These are phyloP conservation scores for Ophiostoma angusticollis DNA, from an alignment of 2,329 filamentous ascomycete species.

Conservation along the genomic window DNA sequence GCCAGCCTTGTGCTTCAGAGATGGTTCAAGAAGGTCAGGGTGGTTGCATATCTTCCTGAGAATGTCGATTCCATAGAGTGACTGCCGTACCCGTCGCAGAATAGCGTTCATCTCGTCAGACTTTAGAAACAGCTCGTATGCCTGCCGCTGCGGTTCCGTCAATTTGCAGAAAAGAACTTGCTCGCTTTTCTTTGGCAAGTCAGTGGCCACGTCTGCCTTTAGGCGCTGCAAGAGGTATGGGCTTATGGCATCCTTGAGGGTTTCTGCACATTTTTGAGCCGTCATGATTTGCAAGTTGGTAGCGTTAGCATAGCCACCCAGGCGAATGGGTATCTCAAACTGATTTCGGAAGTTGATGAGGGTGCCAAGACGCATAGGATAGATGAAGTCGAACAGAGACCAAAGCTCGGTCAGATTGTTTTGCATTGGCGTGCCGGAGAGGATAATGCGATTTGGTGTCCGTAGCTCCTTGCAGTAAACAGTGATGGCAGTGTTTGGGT, in stretches of 20 bases:
- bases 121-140: constrained; percentile 67
- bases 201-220: constrained; percentile 86
- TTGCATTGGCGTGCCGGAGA: constrained; percentile 95
- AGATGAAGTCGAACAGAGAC: constrained; percentile 97
- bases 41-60: constrained; percentile 97
- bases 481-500: constrained; percentile 88
- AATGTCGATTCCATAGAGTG: constrained; percentile 80
- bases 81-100: constrained; percentile 58
- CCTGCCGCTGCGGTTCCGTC: constrained; percentile 62
- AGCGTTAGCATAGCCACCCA: constrained; percentile 90
- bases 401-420: constrained; percentile 92
- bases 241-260: constrained; percentile 83
- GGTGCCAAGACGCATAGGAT: constrained; percentile 87
- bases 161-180: constrained; percentile 94
- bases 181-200: constrained; percentile 90
- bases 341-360: constrained; percentile 80
- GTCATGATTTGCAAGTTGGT: constrained; percentile 91
- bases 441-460: constrained; percentile 79
- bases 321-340: constrained; percentile 86
- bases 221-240: constrained; percentile 85
- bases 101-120: constrained; percentile 84
- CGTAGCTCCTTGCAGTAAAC: constrained; percentile 89
- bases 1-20: constrained; percentile 39
- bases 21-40: constrained; percentile 68
- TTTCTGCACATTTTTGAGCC: constrained; percentile 85